A percentile compares a stretch with the other conserved stretches of the same genome.
These are phyloP conservation scores for Pyrrhoderma noxium DNA, from an alignment of 1,284 basidiomycete species.

Conservation along the genomic window DNA sequence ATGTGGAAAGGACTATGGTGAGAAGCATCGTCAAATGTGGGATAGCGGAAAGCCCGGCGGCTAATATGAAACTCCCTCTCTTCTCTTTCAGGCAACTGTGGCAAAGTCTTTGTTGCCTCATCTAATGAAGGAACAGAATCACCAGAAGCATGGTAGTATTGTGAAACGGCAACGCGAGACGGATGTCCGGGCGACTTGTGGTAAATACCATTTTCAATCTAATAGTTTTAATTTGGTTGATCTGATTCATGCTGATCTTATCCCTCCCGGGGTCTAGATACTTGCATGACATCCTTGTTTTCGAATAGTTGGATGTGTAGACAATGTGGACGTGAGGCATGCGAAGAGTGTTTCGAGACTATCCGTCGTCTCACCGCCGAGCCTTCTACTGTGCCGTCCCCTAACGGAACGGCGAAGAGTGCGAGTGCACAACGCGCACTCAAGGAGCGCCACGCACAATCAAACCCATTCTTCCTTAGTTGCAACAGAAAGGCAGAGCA, in stretches of 20 bases:
- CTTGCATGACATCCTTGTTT: slow-evolving; percentile 89
- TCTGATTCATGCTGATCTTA: background rate
- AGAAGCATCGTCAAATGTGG: slow-evolving; percentile 13
- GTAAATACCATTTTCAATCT: slow-evolving; percentile 36
- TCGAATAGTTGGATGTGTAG: slow-evolving; percentile 85
- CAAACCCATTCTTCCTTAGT: slow-evolving; percentile 65
- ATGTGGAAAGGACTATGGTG: slow-evolving; percentile 57
- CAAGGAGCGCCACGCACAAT: slow-evolving; percentile 54
- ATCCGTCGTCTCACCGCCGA: slow-evolving; percentile 59
- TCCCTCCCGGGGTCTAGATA: slow-evolving; percentile 46
- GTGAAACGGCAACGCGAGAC: slow-evolving; percentile 70
- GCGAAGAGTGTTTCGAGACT: slow-evolving; percentile 73
- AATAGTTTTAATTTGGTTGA: background rate
- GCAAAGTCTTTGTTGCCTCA: slow-evolving; percentile 64
- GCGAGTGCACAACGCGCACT: slow-evolving; percentile 32
- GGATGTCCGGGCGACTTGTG: slow-evolving; percentile 77
- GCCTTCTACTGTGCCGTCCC: slow-evolving; percentile 37
- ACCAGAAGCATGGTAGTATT: slow-evolving; percentile 53
- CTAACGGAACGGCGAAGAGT: slow-evolving; percentile 28
- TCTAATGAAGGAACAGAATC: slow-evolving; percentile 61
- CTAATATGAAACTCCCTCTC: slow-evolving; percentile 4
- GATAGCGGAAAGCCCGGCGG: too few species aligned
- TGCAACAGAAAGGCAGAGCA: slow-evolving; percentile 68
- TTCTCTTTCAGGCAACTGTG: slow-evolving; percentile 45
- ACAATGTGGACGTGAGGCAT: slow-evolving; percentile 85